Evolutionary conservation across 2,329 filamentous ascomycete species (phyloP).

Genomic region (Aureobasidium sp.): DNA sequence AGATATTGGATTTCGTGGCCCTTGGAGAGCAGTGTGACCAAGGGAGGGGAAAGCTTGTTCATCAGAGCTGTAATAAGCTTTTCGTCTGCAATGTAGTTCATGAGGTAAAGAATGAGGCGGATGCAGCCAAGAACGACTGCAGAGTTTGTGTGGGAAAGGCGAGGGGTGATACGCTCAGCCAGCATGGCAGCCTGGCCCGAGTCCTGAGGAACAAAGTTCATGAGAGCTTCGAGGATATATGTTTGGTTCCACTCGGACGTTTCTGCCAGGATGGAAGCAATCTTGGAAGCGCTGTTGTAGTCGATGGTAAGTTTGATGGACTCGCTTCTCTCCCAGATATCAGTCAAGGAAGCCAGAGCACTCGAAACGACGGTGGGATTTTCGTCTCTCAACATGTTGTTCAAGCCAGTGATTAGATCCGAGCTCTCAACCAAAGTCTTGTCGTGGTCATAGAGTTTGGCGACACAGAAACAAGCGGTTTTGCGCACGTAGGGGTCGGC

Average conservation of each 20-base stretch:
- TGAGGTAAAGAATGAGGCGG: constrained; percentile 89
- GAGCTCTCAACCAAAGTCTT: constrained; percentile 80
- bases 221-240: constrained; percentile 93
- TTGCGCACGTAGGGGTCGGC: constrained; percentile 94
- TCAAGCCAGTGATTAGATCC: constrained; percentile 86
- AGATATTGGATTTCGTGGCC: constrained; percentile 98
- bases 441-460: constrained; percentile 97
- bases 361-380: constrained; percentile 97
- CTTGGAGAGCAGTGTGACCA: constrained; percentile 92
- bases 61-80: constrained; percentile 82
- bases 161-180: constrained; percentile 89
- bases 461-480: constrained; percentile 91
- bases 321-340: constrained; percentile 97
- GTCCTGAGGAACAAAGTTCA: constrained; percentile 95
- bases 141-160: constrained; percentile 93
- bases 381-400: constrained; percentile 83
- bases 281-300: constrained; percentile 94
- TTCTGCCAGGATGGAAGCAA: constrained; percentile 91
- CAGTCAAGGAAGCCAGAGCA: constrained; percentile 82
- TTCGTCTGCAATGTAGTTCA: constrained; percentile 96
- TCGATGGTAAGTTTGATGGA: constrained; percentile 97
- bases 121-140: constrained; percentile 95
- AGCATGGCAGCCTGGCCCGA: constrained; percentile 79
- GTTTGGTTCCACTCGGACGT: constrained; percentile 99
- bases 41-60: constrained; percentile 85